Conservation (phyloP, 306 rosid genomes). For the Abrus pulchellus region DNA sequence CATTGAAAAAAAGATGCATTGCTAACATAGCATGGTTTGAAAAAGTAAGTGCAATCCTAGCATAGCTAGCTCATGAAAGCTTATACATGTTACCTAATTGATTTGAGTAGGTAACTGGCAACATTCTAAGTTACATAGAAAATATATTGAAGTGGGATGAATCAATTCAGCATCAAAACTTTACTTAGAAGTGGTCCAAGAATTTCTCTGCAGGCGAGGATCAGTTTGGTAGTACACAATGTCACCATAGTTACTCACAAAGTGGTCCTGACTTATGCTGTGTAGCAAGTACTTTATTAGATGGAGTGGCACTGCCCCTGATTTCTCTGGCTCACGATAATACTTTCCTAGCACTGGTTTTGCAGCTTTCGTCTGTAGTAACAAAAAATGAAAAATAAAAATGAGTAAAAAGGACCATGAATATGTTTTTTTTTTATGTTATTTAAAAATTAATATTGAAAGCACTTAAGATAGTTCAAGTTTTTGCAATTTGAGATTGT, state of each 20-base stretch:
- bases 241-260: slow-evolving; percentile 79
- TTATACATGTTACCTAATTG: neutral
- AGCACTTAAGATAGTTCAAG: too few relatives aligned
- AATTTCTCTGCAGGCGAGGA: slow-evolving; percentile 50
- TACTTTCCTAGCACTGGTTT: slow-evolving; percentile 82
- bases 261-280: slow-evolving; percentile 84
- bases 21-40: neutral
- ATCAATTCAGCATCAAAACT: slow-evolving; percentile 23
- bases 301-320: slow-evolving; percentile 82
- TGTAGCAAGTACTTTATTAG: slow-evolving; percentile 65
- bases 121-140: neutral
- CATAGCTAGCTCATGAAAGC: neutral
- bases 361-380: slow-evolving; percentile 78
- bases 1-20: neutral
- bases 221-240: slow-evolving; percentile 81
- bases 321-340: slow-evolving; percentile 87
- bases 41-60: neutral
- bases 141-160: neutral
- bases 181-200: slow-evolving; percentile 56
- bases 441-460: too few relatives aligned
- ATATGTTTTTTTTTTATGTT: too few relatives aligned
- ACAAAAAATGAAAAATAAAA: neutral
- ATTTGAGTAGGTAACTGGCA: neutral
- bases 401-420: neutral
- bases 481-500: neutral